Base-by-base conservation (phyloP, 768 basidiomycete species). In the Rhodosporidiobolus sp. region DNA sequence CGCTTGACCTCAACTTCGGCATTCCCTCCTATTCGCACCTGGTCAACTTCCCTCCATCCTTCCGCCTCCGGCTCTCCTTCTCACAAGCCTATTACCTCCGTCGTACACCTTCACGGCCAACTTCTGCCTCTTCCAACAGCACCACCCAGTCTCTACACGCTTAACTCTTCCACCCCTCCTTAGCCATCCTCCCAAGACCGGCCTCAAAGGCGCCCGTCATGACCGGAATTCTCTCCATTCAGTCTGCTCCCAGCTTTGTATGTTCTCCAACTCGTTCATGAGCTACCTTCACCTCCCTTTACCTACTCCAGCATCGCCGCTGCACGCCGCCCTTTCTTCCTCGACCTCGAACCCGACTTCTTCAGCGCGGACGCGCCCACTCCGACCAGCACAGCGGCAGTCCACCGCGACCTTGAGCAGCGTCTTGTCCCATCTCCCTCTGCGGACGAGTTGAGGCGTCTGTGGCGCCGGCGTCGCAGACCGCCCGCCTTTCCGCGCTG, bases 261-360 rank as follows among this genome's bases (percentile, higher is more conserved):
- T 48, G 38, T n/a, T n/a, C 45, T 49, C 19, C 48, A 20, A 22
- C 53, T 38, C n/a, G 93, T 88, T 95, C 77, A 89, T 96, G 67
- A 85, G 85, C 80, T 91, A 91, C 80, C 85, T 96, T 46, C 83
- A 95, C 52, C 79, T 90, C 67, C 60, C 22, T 28, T 48, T 62
- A 28, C 60, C 48, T 11, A 3, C 48, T 34, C 60, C 46, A 3
- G 8, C 16, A 2, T 24, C 28, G 24, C 60, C 46, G 7, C 20
- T 19, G 3, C 45, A 5, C 48, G 9, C 48, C 46, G 22, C 60
- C 24, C 30, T 32, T 30, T 62, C 30, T 28, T 62, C 60, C 30
- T 35, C 60, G 87, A 91, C 53, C 96, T 91, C 81, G 94, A 94
- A 0, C 87, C 95, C 30, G 92, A 10, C 30, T 55, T 55, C 26